These are phyloP conservation scores for Suillus subaureus DNA, from an alignment of 768 basidiomycete species.

Conservation along the genomic window DNA sequence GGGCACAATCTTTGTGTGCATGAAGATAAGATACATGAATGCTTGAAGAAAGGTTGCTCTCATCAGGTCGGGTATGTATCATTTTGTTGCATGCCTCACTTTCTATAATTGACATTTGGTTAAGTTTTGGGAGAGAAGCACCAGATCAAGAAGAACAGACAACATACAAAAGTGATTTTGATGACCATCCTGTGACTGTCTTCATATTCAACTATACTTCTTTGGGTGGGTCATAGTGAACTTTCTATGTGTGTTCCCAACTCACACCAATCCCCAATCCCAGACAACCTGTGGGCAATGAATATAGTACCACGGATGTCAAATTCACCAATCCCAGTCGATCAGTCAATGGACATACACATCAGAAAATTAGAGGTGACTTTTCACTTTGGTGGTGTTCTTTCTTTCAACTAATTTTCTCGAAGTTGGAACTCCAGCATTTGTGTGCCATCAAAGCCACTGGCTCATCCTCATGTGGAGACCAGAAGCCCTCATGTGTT, in stretches of 20 bases:
- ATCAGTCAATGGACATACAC: background rate
- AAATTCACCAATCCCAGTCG: background rate
- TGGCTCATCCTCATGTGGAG: background rate
- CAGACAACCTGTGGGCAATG: slow-evolving; percentile 21
- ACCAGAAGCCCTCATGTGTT: background rate
- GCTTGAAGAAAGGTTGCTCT: slow-evolving; percentile 20
- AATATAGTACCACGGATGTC: slow-evolving; percentile 13
- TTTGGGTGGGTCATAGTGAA: slow-evolving; percentile 13
- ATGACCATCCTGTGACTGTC: slow-evolving; percentile 3
- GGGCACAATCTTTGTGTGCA: background rate
- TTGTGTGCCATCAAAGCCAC: background rate
- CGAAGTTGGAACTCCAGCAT: background rate
- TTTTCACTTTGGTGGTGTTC: background rate
- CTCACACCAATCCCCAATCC: background rate
- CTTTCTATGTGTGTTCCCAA: background rate
- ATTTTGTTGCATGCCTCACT: too few relatives aligned
- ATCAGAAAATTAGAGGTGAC: background rate
- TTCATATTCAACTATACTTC: slow-evolving; percentile 23
- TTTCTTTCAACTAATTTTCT: background rate
- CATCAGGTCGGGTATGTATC: slow-evolving; percentile 20
- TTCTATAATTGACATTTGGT: background rate
- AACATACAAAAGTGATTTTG: background rate
- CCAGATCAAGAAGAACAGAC: background rate
- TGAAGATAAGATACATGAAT: slow-evolving; percentile 18
- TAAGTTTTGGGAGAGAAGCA: slow-evolving; percentile 13